Percentiles rank a stretch among this genome's conserved stretches.
Conservation (phyloP, 1,284 basidiomycete genomes). For the Ganoderma sp. region DNA sequence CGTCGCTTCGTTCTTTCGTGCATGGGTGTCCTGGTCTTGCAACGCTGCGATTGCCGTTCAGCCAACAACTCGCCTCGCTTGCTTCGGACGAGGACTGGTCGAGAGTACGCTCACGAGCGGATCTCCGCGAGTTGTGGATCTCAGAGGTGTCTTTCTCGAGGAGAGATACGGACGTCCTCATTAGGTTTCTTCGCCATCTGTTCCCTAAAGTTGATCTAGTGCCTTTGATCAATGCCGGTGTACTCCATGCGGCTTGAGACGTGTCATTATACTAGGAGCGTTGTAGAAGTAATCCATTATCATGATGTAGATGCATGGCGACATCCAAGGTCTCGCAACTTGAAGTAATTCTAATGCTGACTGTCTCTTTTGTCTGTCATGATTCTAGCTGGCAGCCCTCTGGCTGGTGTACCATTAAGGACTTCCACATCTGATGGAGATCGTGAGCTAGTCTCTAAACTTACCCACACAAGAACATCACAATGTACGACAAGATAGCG, state of each 20-base stretch:
- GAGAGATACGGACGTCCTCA: slow-evolving; percentile 8
- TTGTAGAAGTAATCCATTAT: no score
- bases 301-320: no score
- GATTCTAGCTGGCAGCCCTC: no score
- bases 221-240: slow-evolving; percentile 14
- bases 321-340: no score
- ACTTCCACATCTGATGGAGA: not conserved
- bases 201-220: slow-evolving; percentile 11
- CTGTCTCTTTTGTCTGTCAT: no score
- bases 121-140: slow-evolving; percentile 11
- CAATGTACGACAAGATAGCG: not conserved
- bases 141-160: slow-evolving; percentile 11
- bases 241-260: not conserved
- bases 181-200: not conserved
- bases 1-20: slow-evolving; percentile 18
- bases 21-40: slow-evolving; percentile 18
- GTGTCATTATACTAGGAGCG: no score
- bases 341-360: no score
- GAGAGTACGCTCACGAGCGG: not conserved
- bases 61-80: slow-evolving; percentile 13
- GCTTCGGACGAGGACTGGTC: not conserved
- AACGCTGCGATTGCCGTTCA: slow-evolving; percentile 17
- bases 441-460: not conserved
- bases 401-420: no score
- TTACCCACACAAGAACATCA: not conserved